Evolutionary conservation across 345 rosid species (phyloP).

Genomic region (Aurinia saxatilis): DNA sequence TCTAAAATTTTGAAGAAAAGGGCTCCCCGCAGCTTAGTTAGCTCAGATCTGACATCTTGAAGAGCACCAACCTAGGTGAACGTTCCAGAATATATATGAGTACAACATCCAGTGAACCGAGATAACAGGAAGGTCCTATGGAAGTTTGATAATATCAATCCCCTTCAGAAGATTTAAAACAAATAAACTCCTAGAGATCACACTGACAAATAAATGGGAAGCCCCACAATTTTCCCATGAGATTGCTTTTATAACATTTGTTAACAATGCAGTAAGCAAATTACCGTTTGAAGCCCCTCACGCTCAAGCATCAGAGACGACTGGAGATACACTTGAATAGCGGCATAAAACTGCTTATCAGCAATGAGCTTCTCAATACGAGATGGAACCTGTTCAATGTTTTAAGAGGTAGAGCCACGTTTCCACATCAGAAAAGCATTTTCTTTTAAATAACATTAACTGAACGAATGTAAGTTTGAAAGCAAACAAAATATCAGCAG

Average conservation of each 20-base stretch:
- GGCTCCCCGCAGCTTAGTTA: conserved; percentile 78
- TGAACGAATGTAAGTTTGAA: neutral
- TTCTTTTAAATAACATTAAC: neutral
- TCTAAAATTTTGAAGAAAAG: conserved; percentile 83
- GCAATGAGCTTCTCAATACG: conserved; percentile 86
- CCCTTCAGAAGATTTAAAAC: neutral
- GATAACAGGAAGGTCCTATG: neutral
- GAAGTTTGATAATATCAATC: conserved; percentile 11
- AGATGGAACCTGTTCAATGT: conserved; percentile 61
- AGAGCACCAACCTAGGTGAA: conserved; percentile 87
- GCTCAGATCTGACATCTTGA: conserved; percentile 97
- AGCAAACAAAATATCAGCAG: conserved; percentile 8
- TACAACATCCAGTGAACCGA: conserved; percentile 12
- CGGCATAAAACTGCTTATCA: conserved; percentile 87
- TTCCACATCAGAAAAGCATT: conserved; percentile 7
- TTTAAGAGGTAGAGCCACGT: conserved; percentile 17
- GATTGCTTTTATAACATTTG: neutral
- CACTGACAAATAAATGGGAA: conserved; percentile 12
- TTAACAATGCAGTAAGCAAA: conserved; percentile 12
- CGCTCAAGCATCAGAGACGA: conserved; percentile 92
- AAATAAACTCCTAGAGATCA: neutral
- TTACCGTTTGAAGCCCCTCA: conserved; percentile 94
- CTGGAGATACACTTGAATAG: conserved; percentile 77
- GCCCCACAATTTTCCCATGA: conserved; percentile 8
- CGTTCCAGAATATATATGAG: conserved; percentile 19